phyloP scores from a whole-genome alignment of 1,284 basidiomycete species.

The Ustilago crameri region DNA sequence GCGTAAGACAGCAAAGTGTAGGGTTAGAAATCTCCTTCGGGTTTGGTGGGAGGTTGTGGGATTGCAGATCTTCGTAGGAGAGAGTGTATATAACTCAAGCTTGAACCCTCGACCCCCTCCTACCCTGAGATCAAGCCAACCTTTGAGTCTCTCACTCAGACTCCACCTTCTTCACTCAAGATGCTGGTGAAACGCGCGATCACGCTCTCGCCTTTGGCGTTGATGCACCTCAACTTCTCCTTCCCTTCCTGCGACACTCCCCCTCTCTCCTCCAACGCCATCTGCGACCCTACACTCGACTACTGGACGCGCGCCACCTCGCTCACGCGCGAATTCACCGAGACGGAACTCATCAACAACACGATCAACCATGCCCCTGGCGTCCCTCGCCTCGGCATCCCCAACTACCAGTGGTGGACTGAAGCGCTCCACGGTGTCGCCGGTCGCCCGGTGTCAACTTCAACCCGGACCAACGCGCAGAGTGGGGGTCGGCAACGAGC shows the following conservation, averaged over 20 bases:
- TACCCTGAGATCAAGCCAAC: too few relatives aligned
- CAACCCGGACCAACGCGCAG: not conserved
- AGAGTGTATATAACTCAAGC: too few relatives aligned
- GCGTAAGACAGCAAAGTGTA: too few relatives aligned
- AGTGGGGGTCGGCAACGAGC: constrained; percentile 19
- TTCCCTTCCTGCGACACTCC: constrained; percentile 19
- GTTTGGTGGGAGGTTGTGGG: too few relatives aligned
- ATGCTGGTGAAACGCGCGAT: constrained; percentile 23
- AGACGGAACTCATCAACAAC: constrained; percentile 29
- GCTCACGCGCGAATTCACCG: constrained; percentile 21
- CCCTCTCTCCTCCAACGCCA: constrained; percentile 13
- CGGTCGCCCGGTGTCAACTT: constrained; percentile 24
- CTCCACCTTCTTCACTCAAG: not conserved
- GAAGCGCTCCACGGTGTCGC: constrained; percentile 30
- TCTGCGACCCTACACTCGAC: constrained; percentile 22
- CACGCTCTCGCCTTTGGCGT: constrained; percentile 25
- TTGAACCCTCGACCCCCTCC: not conserved
- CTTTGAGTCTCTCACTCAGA: too few relatives aligned
- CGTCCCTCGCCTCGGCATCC: constrained; percentile 20
- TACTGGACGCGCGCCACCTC: constrained; percentile 23
- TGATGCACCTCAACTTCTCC: constrained; percentile 22
- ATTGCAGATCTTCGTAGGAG: too few relatives aligned
- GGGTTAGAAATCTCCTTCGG: too few relatives aligned
- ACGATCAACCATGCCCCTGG: constrained; percentile 30
- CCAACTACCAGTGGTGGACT: constrained; percentile 36